These are phyloP conservation scores for Nothopassalora personata DNA, from an alignment of 2,329 filamentous ascomycete species.

Conservation along the genomic window DNA sequence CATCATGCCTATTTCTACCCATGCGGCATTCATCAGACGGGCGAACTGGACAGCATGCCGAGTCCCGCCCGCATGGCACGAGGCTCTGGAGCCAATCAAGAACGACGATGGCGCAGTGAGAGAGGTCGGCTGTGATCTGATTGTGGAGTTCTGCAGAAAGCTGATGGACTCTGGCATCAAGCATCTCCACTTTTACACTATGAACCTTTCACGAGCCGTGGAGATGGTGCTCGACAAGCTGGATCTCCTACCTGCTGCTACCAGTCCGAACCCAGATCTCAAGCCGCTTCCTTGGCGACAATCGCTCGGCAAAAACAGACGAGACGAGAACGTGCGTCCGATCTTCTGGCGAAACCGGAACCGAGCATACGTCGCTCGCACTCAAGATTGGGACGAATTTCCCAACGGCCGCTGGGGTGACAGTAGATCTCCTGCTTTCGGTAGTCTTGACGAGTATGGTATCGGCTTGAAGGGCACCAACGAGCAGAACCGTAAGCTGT, in stretches of 20 bases:
- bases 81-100: constrained; percentile 83
- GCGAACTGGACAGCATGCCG: constrained; percentile 87
- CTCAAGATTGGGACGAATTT: constrained; percentile 98
- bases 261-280: constrained; percentile 39
- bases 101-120: constrained; percentile 92
- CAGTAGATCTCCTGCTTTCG: constrained; percentile 90
- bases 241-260: constrained; percentile 73
- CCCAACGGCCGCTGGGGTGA: constrained; percentile 99
- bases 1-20: constrained; percentile 92
- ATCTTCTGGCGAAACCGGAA: constrained; percentile 99
- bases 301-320: constrained; percentile 79
- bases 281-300: constrained; percentile 95
- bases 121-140: constrained; percentile 78
- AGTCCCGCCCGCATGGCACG: constrained; percentile 75
- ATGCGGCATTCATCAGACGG: constrained; percentile 83
- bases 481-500: constrained; percentile 90
- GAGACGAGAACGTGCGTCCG: constrained; percentile 91
- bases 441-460: constrained; percentile 89
- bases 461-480: constrained; percentile 92
- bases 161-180: constrained; percentile 76
- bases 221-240: constrained; percentile 91
- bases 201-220: constrained; percentile 94
- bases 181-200: constrained; percentile 95
- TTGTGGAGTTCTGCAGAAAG: constrained; percentile 84
- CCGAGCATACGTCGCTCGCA: constrained; percentile 90